Base-by-base conservation (phyloP, 768 basidiomycete species). In the Calocybe indica region DNA sequence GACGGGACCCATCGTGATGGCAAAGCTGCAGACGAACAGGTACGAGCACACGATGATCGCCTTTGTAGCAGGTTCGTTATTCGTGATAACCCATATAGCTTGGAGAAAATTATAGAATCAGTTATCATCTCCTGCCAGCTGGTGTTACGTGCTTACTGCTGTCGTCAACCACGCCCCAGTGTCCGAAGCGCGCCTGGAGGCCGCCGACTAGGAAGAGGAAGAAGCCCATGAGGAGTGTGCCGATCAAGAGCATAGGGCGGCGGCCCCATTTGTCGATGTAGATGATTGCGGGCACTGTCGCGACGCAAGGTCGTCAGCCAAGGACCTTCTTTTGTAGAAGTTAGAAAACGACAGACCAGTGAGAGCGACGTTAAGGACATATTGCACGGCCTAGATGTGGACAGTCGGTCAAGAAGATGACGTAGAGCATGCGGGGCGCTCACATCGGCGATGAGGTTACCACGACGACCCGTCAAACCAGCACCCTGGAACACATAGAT, bases 251-350 rank as follows among this genome's bases (percentile, higher is more conserved):
- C 72, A 89, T 83, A 6, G 87, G 86, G 13, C 86, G 75, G 36
- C 87, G 83, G 49, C 88, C 88, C 83, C 85, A 88, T 63, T 70
- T 74, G 62, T 90, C 88, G 56, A 88, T 85, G 66, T 79, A 87
- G 57, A 74, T 66, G 53, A 76, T 76, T 6, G 74, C 74, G 22
- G 74, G 74, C 29, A 76, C 66, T 56, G 42, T 43, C 42, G 35
- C n/a, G 30, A 43, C 42, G 22, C 22, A 22, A 22, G 22, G 22
- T 22, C 22, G 22, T 22, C 22, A 22, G 22, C 22, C 2, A 22
- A 22, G 22, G 22, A 22, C 22, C 14, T 12, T 67, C 38, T 73
- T 71, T 47, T 72, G 62, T 38, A 72, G 68, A 46, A 70, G 75
- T 61, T 74, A 70, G 5, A 75, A 67, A 68, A 72, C n/a, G 31